These are phyloP conservation scores for Toxoplasma gondii DNA, from an alignment of 169 alveolate genomes.

Conservation along the genomic window DNA sequence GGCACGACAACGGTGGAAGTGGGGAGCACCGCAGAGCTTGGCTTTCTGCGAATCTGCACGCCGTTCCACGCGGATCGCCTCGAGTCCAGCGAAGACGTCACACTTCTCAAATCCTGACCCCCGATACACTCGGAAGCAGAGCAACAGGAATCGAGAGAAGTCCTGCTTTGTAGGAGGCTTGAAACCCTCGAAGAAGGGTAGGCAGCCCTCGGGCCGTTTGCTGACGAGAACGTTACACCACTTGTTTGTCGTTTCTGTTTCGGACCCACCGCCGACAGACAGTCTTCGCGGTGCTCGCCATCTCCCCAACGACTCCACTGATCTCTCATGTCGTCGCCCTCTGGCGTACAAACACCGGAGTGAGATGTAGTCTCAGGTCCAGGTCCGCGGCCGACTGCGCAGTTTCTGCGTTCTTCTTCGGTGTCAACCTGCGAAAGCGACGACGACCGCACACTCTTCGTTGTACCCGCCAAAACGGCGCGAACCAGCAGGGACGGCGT, in stretches of 20 bases:
- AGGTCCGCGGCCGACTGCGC: background rate
- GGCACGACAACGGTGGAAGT: background rate
- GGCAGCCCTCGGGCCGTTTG: too few relatives aligned
- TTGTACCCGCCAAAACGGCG: background rate
- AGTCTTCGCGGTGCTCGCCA: background rate
- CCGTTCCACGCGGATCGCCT: too few relatives aligned
- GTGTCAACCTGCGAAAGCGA: background rate
- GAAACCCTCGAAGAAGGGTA: too few relatives aligned
- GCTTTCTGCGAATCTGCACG: background rate
- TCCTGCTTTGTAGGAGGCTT: background rate
- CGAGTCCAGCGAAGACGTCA: too few relatives aligned
- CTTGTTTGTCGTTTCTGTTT: too few relatives aligned
- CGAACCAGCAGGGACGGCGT: background rate
- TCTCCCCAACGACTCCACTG: background rate
- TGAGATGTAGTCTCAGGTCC: background rate
- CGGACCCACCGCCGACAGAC: too few relatives aligned
- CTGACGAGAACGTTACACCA: too few relatives aligned
- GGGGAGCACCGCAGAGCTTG: background rate
- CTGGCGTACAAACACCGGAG: background rate
- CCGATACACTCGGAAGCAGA: background rate
- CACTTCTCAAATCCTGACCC: too few relatives aligned
- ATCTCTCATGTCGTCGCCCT: background rate
- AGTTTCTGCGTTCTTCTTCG: background rate
- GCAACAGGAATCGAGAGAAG: background rate
- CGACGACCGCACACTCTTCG: background rate